Evolutionary conservation across 2,329 filamentous ascomycete species (phyloP).

Genomic region (Diplodia sapinea): DNA sequence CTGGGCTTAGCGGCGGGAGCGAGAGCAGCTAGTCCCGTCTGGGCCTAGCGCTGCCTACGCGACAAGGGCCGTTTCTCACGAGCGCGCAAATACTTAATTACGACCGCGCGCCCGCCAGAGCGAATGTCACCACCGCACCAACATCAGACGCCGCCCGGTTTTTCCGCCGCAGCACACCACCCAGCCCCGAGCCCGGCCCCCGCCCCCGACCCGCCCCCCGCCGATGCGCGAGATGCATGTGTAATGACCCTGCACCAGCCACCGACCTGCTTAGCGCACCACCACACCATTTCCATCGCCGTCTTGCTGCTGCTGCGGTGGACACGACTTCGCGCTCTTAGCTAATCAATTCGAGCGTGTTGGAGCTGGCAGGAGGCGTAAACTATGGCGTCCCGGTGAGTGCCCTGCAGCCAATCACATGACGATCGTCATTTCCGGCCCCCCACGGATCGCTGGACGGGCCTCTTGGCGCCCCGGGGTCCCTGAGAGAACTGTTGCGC

Average conservation of each 20-base stretch:
- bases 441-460: constrained; percentile 29
- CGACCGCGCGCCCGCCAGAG: constrained; percentile 31
- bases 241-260: constrained; percentile 23
- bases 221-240: constrained; percentile 29
- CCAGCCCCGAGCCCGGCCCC: constrained; percentile 22
- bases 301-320: constrained; percentile 20
- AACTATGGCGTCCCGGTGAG: constrained; percentile 32
- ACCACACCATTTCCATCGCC: constrained; percentile 9
- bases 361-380: constrained; percentile 29
- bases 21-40: background rate
- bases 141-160: constrained; percentile 26
- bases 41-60: background rate
- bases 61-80: constrained; percentile 28
- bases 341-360: constrained; percentile 23
- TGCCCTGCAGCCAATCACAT: constrained; percentile 32
- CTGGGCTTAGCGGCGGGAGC: constrained; percentile 20
- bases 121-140: constrained; percentile 31
- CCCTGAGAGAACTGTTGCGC: constrained; percentile 17
- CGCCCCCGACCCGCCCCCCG: constrained; percentile 28
- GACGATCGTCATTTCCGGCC: constrained; percentile 31
- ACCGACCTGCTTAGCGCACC: constrained; percentile 15
- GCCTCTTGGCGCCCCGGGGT: constrained; percentile 29
- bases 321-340: constrained; percentile 28
- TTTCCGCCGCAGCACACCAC: constrained; percentile 27
- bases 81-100: constrained; percentile 28